phyloP scores from a whole-genome alignment of 257 asterid genomes.

The Paulownia fortunei region DNA sequence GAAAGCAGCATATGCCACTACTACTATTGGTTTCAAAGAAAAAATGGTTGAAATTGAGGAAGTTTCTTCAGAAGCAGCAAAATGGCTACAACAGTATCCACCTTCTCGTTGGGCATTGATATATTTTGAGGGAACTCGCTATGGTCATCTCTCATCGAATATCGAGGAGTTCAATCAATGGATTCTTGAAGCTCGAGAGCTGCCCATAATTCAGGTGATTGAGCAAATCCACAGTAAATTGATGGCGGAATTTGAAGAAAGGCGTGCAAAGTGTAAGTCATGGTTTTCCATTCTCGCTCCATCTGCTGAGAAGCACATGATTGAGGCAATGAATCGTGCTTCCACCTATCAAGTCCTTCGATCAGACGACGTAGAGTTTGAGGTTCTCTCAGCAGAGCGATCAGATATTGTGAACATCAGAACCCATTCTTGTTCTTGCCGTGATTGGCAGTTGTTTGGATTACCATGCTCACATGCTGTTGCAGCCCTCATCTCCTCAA shows the following conservation, averaged over 20 bases:
- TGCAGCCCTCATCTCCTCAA: conserved; percentile 65
- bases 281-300: conserved; percentile 74
- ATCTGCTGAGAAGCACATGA: conserved; percentile 60
- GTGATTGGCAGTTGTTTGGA: conserved; percentile 71
- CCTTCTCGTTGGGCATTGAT: conserved; percentile 66
- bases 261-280: conserved; percentile 47
- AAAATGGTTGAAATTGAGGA: conserved; percentile 65
- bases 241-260: conserved; percentile 55
- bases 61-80: conserved; percentile 61
- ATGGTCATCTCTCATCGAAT: conserved; percentile 71
- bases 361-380: conserved; percentile 78
- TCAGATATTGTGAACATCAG: conserved; percentile 71
- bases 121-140: conserved; percentile 60
- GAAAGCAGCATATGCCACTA: conserved; percentile 71
- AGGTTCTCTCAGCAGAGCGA: conserved; percentile 65
- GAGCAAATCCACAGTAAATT: conserved; percentile 61
- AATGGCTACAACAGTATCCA: conserved; percentile 69
- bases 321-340: conserved; percentile 53
- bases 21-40: conserved; percentile 56
- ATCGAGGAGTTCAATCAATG: conserved; percentile 62
- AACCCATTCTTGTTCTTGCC: conserved; percentile 64
- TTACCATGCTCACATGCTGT: conserved; percentile 82
- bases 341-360: conserved; percentile 68
- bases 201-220: conserved; percentile 72
- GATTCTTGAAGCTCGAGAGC: conserved; percentile 73